Base-by-base conservation (phyloP, 2,329 filamentous ascomycete species). In the Aspergillus japonicus region DNA sequence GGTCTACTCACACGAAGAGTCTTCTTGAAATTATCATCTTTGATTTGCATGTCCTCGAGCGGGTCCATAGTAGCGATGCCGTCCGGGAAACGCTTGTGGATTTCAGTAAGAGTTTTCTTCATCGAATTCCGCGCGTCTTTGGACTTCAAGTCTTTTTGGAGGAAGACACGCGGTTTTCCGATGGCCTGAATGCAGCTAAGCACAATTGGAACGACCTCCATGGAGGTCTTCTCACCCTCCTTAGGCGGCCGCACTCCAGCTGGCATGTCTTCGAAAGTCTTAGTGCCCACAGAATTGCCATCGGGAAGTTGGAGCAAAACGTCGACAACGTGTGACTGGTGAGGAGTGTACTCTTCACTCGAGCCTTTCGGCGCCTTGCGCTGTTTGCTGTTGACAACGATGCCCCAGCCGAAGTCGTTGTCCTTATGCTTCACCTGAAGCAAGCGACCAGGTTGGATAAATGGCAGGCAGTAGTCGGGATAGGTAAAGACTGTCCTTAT, bases 41-140 rank as follows among this genome's bases (percentile, higher is more conserved):
- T 89, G 69, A 99, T 98, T 29, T 87, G 85, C 95, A 99, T 98
- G 71, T 97, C 93, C 75, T 98, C 93, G 44, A 99, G 89, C 0
- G 95, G 95, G 70, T 99, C 95, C 19, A 99, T 80, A 6, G 93
- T 83, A 3, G 95, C 89, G 58, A 99, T 81, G 3, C 95, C 95
- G 71, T 99, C 95, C 0, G 93, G 92, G 79, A 99, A 98, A 26
- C 95, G 88, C 66, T 87, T 87, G 76, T 90, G 85, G 16, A 96
- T 88, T 75, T 98, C 94, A 47, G 86, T 84, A 29, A 98, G 77
- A 4, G 84, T 77, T 70, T 89, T 90, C 57, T 85, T 83, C 33
- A 89, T 82, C 1, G 82, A 84, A 65, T 90, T 90, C 58, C 88
- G 86, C 52, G 92, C 85, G n/a, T 89, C 83, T 3, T 82, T 76